Conservation (phyloP, 257 asterid genomes). For the Solanum verrucosum region DNA sequence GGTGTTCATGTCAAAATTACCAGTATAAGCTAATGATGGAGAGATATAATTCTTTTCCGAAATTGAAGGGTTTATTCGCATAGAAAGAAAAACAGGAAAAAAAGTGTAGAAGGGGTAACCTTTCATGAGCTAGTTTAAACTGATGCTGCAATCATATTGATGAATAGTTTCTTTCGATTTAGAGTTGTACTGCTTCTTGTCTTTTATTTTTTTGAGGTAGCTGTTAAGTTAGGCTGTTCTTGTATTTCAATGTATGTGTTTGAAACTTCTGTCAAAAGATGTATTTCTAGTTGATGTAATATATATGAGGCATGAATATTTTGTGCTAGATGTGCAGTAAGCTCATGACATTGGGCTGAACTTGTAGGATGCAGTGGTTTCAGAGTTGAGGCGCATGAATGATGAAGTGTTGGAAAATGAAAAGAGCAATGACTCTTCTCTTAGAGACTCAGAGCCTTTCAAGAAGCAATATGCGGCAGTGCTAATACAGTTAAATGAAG, state of each 20-base stretch:
- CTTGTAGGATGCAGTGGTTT: conserved; percentile 69
- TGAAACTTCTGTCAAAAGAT: not conserved
- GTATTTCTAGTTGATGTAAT: not conserved
- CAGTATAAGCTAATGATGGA: not conserved
- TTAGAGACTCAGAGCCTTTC: conserved; percentile 62
- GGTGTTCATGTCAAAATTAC: not conserved
- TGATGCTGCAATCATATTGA: not conserved
- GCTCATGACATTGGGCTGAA: conserved; percentile 21
- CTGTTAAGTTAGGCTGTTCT: not conserved
- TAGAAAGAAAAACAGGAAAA: not conserved
- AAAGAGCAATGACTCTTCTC: conserved; percentile 32
- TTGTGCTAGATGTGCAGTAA: not conserved
- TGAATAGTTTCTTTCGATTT: not conserved
- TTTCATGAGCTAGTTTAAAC: not conserved
- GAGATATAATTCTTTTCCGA: not conserved
- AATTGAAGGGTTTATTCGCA: not conserved
- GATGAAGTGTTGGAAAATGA: conserved; percentile 55
- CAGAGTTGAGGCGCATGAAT: conserved; percentile 72
- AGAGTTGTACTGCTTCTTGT: not conserved
- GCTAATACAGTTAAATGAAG: conserved; percentile 59
- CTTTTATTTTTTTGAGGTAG: not conserved
- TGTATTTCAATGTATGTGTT: not conserved
- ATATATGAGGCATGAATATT: not conserved
- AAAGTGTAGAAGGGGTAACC: not conserved
- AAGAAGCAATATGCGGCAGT: conserved; percentile 78